Percentiles rank a stretch among this genome's conserved stretches.
These are phyloP conservation scores for Solanum corneliomulleri DNA, from an alignment of 257 asterid species.

Conservation along the genomic window DNA sequence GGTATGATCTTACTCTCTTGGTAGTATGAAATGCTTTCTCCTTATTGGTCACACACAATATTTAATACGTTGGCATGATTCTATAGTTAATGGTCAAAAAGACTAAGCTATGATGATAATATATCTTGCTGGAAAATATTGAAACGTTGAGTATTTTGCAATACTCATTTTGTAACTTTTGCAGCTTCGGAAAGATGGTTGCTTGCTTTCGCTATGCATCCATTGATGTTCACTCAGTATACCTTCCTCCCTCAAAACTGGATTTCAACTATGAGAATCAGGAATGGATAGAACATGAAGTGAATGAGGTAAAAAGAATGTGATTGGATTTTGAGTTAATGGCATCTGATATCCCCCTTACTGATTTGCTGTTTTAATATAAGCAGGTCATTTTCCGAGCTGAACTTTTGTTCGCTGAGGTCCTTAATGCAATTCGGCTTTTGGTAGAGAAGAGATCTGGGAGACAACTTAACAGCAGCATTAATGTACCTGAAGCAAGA, in stretches of 20 bases:
- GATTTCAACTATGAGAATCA: conserved; percentile 70
- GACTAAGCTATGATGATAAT: not conserved
- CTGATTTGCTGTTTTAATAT: conserved; percentile 5
- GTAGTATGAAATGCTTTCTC: not conserved
- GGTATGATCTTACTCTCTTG: conserved; percentile 38
- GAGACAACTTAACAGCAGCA: conserved; percentile 9
- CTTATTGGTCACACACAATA: not conserved
- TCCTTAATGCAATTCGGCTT: conserved; percentile 44
- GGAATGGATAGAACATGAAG: conserved; percentile 77
- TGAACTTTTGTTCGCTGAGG: conserved; percentile 81
- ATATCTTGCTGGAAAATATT: not conserved
- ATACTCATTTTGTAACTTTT: not conserved
- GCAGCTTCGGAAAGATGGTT: conserved; percentile 92
- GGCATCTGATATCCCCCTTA: not conserved
- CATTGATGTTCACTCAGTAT: conserved; percentile 92
- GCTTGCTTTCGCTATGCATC: conserved; percentile 99
- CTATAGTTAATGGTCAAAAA: not conserved
- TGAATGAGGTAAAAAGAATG: conserved; percentile 47
- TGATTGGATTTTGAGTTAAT: not conserved
- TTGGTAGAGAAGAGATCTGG: conserved; percentile 38
- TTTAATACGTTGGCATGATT: not conserved
- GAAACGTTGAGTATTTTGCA: not conserved
- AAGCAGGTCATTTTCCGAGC: conserved; percentile 68
- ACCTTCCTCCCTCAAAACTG: conserved; percentile 80
- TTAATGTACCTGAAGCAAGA: conserved; percentile 35